Percentiles rank a stretch among this genome's conserved stretches.
These are phyloP conservation scores for Geotrichum europaeum DNA, from an alignment of 1,139 yeast species.

Conservation along the genomic window DNA sequence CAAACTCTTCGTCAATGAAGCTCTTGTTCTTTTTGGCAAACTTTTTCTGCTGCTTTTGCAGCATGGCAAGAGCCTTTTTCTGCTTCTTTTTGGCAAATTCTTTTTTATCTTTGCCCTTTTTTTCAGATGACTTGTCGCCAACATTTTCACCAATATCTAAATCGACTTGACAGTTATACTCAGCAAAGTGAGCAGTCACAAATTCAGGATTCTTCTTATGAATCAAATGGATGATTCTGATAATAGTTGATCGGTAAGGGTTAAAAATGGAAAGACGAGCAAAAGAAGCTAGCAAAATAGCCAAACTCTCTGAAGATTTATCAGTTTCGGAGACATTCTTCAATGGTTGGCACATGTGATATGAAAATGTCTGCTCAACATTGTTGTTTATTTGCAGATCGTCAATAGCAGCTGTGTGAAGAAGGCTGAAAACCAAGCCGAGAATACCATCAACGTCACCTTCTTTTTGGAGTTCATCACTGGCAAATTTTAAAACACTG, in stretches of 20 bases:
- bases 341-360: background rate
- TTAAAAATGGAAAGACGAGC: background rate
- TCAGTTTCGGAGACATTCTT: background rate
- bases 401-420: conserved; percentile 51
- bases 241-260: conserved; percentile 4
- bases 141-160: conserved; percentile 8
- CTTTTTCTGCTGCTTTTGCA: conserved; percentile 62
- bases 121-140: conserved; percentile 16
- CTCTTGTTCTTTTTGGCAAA: conserved; percentile 47
- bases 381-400: conserved; percentile 23
- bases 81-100: conserved; percentile 63
- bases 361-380: background rate
- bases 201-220: conserved; percentile 16
- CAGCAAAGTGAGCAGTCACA: conserved; percentile 8
- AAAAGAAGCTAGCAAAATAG: conserved; percentile 13
- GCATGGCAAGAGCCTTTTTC: conserved; percentile 65
- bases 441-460: conserved; percentile 42
- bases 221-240: conserved; percentile 19
- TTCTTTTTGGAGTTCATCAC: conserved; percentile 15
- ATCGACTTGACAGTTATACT: conserved; percentile 7
- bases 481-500: conserved; percentile 22
- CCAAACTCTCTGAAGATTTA: conserved; percentile 6
- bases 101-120: conserved; percentile 17
- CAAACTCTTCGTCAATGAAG: conserved; percentile 29
- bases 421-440: conserved; percentile 57